Conservation (phyloP, 2,329 filamentous ascomycete genomes). For the Xylariales sp. region DNA sequence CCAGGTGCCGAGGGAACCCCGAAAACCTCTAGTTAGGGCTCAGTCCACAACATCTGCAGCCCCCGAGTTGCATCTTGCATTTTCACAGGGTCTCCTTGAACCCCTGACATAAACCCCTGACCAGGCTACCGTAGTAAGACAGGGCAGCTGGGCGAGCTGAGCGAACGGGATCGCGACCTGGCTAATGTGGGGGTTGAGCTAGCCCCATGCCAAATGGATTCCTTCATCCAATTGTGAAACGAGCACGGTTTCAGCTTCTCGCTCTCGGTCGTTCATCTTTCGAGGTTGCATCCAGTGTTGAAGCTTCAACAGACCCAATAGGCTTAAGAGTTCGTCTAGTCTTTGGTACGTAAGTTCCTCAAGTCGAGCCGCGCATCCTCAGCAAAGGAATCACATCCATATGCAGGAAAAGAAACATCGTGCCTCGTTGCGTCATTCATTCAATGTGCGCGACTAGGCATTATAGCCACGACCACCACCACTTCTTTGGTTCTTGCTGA, state of each 20-base stretch:
- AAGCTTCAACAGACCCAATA: too few relatives aligned
- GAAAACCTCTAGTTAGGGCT: constrained; percentile 1
- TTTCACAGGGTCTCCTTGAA: constrained; percentile 3
- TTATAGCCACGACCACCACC: too few relatives aligned
- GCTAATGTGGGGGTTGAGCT: not conserved
- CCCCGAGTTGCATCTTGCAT: constrained; percentile 3
- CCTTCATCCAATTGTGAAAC: constrained; percentile 8
- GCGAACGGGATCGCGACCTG: constrained; percentile 5
- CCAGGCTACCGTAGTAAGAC: not conserved
- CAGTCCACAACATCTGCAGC: not conserved
- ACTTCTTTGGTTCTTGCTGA: too few relatives aligned
- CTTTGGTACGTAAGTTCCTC: too few relatives aligned
- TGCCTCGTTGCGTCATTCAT: too few relatives aligned
- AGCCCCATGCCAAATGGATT: constrained; percentile 2
- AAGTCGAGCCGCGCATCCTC: too few relatives aligned
- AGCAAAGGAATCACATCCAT: too few relatives aligned
- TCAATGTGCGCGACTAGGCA: too few relatives aligned
- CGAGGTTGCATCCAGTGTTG: too few relatives aligned
- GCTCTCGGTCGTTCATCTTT: too few relatives aligned
- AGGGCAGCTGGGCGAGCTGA: constrained; percentile 2
- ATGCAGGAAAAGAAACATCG: too few relatives aligned
- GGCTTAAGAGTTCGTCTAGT: too few relatives aligned
- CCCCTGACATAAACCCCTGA: constrained; percentile 5
- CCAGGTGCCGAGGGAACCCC: constrained; percentile 1
- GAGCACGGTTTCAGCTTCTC: constrained; percentile 6